Base-by-base conservation (phyloP, 305 asterid species). In the Caryopteris hybrid region DNA sequence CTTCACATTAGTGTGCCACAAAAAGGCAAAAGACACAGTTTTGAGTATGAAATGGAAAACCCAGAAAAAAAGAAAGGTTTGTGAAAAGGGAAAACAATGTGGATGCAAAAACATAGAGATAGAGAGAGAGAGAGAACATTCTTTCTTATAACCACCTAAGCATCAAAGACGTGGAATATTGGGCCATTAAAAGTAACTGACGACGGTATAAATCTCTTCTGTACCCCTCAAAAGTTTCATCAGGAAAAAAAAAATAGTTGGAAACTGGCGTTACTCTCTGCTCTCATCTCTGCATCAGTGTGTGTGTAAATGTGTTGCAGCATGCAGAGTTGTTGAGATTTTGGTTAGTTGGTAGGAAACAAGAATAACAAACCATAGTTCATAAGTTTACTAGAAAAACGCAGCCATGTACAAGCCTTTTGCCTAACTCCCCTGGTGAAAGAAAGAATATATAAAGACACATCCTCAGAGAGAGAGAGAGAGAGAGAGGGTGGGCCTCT, bases 391-490 rank as follows among this genome's bases (percentile, higher is more conserved):
- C 59, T 50, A 52, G 14, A 36, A 65, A 72, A 75, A 67, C 14
- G 61, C 11, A 75, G 72, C 70, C 61, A 70, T 48, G 36, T 66
- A 70, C 57, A 47, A 6, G 63, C 17, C 51, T 29, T 71, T 59
- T 71, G 78, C 77, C 76, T 69, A 68, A 41, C 84, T 65, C 27
- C 74, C 46, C 72, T 79, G 12, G 72, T 79, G 81, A 69, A 76
- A 76, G 72, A 68, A 67, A 42, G 54, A 46, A 45, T 9, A 46
- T 4, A 38, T 7, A 27, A 8, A 36, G 9, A n/a, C 2, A 22
- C 2, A 14, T 10, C 1, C n/a, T 52, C 2, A 43, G 0, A 27
- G 0, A 43, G 17, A 43, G 22, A 42, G 57, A 36, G 42, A 33
- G 66, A 56, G 65, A 56, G 36, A 18, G 48, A 18, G 65, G 11